Evolutionary conservation across 208 protist genomes (phyloP), one percentile per base, ranked within the genome.

Genomic region (Leptomonas seymouri): DNA sequence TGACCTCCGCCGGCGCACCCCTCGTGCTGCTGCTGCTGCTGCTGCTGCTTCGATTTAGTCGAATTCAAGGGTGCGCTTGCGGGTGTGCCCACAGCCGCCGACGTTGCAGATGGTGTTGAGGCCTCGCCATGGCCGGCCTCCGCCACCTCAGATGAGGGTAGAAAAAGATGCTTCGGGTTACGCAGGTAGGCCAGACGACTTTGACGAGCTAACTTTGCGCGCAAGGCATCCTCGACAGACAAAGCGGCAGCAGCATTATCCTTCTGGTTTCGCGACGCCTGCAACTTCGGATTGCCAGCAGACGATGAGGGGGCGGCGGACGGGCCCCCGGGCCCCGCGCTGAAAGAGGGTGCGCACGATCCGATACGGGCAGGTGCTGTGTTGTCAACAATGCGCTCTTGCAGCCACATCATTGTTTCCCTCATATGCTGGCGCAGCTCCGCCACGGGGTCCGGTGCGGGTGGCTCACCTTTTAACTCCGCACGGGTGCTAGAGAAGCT

Each of bases 131-230:
- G 64, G 20, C 20, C 50, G 25, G 74, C 74, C 0, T 82, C 70
- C 14, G 6, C 23, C 41, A 64, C 30, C 58, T 77, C 36, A 42
- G 86, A 53, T 23, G 71, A 80, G 6, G 83, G 83, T 0, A 86
- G 31, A 28, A 89, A 77, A 34, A 86, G 31, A 64, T 88, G 82
- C 44, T 57, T 34, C 39, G 88, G 88, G 49, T 93, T 93, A 16
- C 80, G 55, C 34, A 93, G 57, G 53, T 91, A 93, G 14, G 74
- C 67, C 14, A 79, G 44, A 11, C 88, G 82, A 25, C 83, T 89
- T 56, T 82, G 50, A 28, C 80, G 78, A 3, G 76, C 79, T 50
- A 70, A 53, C 63, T 88, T 78, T 0, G 76, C 67, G 6, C 65
- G 80, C 50, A 79, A 42, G 1, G 78, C 58, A 50, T 88, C 81